phyloP scores from a whole-genome alignment of 306 rosid genomes.

The Pyrus bretschneideri region DNA sequence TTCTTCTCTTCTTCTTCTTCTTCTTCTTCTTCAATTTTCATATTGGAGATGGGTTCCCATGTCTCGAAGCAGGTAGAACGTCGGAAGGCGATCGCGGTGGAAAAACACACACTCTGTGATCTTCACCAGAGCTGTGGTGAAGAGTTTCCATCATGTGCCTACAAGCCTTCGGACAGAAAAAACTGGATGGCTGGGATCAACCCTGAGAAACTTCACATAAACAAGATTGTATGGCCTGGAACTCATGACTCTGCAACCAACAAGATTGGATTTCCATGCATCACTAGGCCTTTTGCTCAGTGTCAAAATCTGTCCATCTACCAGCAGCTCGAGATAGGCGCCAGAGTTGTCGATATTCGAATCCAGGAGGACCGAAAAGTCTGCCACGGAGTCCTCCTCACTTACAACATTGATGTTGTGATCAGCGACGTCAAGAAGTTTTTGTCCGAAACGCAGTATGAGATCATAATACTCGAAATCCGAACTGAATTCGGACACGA shows the following conservation, averaged over 20 bases:
- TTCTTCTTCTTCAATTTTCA: background rate
- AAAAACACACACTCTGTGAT: constrained; percentile 45
- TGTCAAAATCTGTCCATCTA: constrained; percentile 76
- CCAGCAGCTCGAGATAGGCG: constrained; percentile 48
- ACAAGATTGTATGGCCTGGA: constrained; percentile 82
- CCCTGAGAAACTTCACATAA: constrained; percentile 38
- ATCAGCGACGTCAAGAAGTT: constrained; percentile 52
- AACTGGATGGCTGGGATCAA: constrained; percentile 64
- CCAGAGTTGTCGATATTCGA: constrained; percentile 62
- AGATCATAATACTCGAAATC: constrained; percentile 68
- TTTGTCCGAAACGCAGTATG: constrained; percentile 51
- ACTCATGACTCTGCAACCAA: constrained; percentile 89
- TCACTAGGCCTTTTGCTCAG: constrained; percentile 87
- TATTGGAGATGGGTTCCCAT: constrained; percentile 52
- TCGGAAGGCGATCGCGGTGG: constrained; percentile 37
- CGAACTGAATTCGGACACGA: constrained; percentile 75
- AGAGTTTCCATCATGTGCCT: constrained; percentile 52
- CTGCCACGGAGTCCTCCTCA: constrained; percentile 74
- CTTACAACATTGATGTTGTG: constrained; percentile 60
- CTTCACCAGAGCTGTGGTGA: constrained; percentile 33
- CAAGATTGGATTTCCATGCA: constrained; percentile 59
- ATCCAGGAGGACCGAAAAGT: constrained; percentile 53
- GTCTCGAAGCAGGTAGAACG: constrained; percentile 46
- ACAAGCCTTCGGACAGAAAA: constrained; percentile 58
- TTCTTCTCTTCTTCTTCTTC: background rate